phyloP scores from a whole-genome alignment of 257 asterid genomes.

The Capsicum chinense region DNA sequence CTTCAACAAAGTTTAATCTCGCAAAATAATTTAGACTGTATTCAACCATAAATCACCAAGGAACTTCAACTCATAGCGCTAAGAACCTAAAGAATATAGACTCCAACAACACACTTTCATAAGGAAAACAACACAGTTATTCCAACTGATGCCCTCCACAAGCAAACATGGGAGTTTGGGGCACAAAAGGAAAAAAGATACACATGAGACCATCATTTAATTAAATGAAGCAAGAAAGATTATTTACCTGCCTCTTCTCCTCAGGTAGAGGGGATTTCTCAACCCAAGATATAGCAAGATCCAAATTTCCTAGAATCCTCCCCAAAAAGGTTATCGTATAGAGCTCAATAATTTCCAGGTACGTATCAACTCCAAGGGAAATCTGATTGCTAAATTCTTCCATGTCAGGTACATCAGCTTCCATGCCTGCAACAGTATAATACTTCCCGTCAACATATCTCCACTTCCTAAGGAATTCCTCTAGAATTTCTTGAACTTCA shows the following conservation, averaged over 20 bases:
- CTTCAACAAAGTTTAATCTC: background rate
- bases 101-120: background rate
- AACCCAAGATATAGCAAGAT: constrained; percentile 81
- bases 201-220: constrained; percentile 15
- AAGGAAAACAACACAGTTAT: background rate
- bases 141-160: constrained; percentile 3
- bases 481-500: constrained; percentile 60
- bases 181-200: background rate
- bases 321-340: constrained; percentile 67
- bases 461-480: constrained; percentile 77
- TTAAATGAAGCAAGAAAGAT: constrained; percentile 26
- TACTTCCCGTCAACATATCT: constrained; percentile 50
- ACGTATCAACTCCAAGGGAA: constrained; percentile 58
- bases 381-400: constrained; percentile 44
- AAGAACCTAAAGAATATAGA: constrained; percentile 9
- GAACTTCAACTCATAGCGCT: constrained; percentile 10
- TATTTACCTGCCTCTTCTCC: constrained; percentile 78
- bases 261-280: constrained; percentile 70
- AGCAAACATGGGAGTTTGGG: background rate
- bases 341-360: constrained; percentile 77
- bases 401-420: constrained; percentile 35
- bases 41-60: constrained; percentile 13
- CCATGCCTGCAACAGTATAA: constrained; percentile 43
- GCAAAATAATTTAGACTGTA: background rate
- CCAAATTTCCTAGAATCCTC: constrained; percentile 47